Evolutionary conservation across 2,329 filamentous ascomycete species (phyloP).

Genomic region (Ilyonectria robusta): DNA sequence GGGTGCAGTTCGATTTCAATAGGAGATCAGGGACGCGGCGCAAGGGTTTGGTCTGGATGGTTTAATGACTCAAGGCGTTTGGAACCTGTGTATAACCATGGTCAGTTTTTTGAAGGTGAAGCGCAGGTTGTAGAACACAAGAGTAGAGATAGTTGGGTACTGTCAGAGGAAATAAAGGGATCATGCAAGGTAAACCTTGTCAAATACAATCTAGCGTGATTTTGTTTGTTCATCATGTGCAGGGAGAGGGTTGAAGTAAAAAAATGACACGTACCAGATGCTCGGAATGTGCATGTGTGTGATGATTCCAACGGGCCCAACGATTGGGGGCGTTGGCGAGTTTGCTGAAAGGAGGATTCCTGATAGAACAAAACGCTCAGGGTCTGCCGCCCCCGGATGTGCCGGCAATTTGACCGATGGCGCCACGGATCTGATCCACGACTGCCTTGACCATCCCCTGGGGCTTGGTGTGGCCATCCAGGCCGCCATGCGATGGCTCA

Average conservation of each 20-base stretch:
- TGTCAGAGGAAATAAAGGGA: constrained; percentile 53
- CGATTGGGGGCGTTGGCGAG: background rate
- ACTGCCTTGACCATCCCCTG: constrained; percentile 78
- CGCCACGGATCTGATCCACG: constrained; percentile 70
- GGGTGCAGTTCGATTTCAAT: background rate
- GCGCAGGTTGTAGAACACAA: constrained; percentile 1
- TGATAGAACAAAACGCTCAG: constrained; percentile 29
- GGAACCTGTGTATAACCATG: constrained; percentile 1
- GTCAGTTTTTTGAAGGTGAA: constrained; percentile 27
- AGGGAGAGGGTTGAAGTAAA: background rate
- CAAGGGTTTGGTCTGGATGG: background rate
- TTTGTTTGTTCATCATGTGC: constrained; percentile 56
- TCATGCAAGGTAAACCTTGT: constrained; percentile 55
- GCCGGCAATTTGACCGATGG: constrained; percentile 63
- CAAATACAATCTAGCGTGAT: constrained; percentile 65
- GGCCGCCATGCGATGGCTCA: constrained; percentile 61
- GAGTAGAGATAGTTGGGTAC: background rate
- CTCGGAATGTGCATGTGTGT: background rate
- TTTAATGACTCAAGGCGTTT: background rate
- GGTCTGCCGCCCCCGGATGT: constrained; percentile 45
- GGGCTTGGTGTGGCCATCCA: constrained; percentile 64
- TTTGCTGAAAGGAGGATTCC: background rate
- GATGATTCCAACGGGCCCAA: too few relatives aligned
- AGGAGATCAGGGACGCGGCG: too few relatives aligned
- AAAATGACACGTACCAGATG: constrained; percentile 28